Base-by-base conservation (phyloP, 2,329 filamentous ascomycete genomes). In the Fusarium bactridioides region DNA sequence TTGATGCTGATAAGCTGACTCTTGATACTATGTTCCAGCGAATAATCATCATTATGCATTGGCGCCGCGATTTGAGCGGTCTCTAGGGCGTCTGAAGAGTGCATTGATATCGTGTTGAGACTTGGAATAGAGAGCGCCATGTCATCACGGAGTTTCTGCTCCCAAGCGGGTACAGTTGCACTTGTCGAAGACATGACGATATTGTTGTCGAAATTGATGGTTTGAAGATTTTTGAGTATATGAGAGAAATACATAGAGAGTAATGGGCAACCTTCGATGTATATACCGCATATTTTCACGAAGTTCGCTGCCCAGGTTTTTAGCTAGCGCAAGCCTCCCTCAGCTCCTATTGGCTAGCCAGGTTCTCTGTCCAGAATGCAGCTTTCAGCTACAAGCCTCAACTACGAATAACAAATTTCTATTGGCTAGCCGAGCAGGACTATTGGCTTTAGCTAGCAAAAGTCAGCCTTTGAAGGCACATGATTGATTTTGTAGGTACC, bases 151-250 rank as follows among this genome's bases (percentile, higher is more conserved):
- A 45, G 8, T 7, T 45, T 45, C 43, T 45, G 23, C 5, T 45
- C 18, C 43, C 43, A 45, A 27, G 11, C 23, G 4, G 43, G 18
- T 27, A 12, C 4, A 10, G 3, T 27, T 15, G 18, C 25, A 10
- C 23, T 4, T 27, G 18, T 27, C 1, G 44, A 21, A 45, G 18
- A 45, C 44, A 45, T 45, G 12, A 19, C 0, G 11, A 4, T 21
- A 0, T 10, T 13, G 0, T 13, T 1, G 18, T 45, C 1, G 8
- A 13, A 4, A 4, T 9, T 3, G 4, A 1, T 27, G 9, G 5
- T 27, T 45, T 27, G 11, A 7, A 27, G 18, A 21, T 0, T 15
- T 0, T 4, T 15, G 23, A 25, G 23, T 13, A 25, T 19, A 2
- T 25, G 4, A 19, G 8, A 19, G 2, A 7, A 13, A 8, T 23